Conservation (phyloP, 148 eudicot genomes). For the Arctostaphylos glauca region DNA sequence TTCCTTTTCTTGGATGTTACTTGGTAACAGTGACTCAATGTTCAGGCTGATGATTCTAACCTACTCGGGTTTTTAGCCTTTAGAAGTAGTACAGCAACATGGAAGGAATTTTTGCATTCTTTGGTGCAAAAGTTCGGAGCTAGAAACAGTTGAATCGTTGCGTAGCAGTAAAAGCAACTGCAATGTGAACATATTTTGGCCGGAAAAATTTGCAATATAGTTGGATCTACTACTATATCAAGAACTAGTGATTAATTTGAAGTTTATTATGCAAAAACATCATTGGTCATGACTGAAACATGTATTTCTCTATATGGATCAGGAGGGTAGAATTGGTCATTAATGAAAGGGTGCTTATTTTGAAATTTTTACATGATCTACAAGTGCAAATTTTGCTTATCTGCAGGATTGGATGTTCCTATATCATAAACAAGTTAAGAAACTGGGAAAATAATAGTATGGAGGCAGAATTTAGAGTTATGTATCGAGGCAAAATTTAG, state of each 20-base stretch:
- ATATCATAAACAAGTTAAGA: neutral
- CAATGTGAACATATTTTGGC: too few relatives aligned
- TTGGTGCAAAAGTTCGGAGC: neutral
- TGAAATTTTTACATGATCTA: neutral
- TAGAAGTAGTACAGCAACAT: neutral
- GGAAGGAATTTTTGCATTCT: neutral
- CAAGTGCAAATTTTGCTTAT: neutral
- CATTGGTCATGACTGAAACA: neutral
- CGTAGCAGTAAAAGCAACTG: neutral
- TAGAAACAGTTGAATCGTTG: neutral
- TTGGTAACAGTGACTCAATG: neutral
- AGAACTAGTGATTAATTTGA: neutral
- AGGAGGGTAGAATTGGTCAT: neutral
- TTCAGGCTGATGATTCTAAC: neutral
- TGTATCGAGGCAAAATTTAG: neutral
- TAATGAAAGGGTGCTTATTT: neutral
- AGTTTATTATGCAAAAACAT: neutral
- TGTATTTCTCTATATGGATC: neutral
- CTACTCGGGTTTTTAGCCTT: neutral
- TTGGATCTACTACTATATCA: too few relatives aligned
- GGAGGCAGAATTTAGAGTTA: neutral
- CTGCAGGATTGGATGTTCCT: neutral
- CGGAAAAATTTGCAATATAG: too few relatives aligned
- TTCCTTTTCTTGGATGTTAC: neutral
- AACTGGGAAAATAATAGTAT: neutral